A percentile compares a stretch with the other conserved stretches of the same genome.
Conservation (phyloP, 192 early-diverging fungal species). For the Coemansia umbellata region DNA sequence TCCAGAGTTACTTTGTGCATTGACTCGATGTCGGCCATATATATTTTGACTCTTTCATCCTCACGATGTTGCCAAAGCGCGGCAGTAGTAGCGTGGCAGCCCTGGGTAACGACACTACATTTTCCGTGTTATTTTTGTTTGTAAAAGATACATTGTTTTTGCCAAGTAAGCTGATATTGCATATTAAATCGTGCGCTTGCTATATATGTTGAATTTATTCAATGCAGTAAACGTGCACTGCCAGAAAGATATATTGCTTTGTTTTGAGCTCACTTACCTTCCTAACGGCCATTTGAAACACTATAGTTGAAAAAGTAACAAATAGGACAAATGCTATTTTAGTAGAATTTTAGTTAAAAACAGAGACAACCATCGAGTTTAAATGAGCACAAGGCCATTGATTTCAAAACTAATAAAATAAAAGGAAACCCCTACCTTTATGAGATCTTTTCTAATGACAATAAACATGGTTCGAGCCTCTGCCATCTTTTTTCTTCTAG, state of each 20-base stretch:
- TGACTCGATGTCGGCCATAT: conserved; percentile 55
- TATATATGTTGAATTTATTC: background rate
- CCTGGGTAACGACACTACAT: conserved; percentile 68
- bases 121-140: no score
- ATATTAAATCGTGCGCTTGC: no score
- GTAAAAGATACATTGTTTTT: no score
- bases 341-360: no score
- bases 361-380: no score
- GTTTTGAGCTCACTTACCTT: conserved; percentile 48
- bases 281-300: conserved; percentile 62
- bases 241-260: background rate
- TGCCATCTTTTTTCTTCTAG: conserved; percentile 21
- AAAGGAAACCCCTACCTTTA: conserved; percentile 56
- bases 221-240: background rate
- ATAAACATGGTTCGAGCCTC: conserved; percentile 76
- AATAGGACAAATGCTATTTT: no score
- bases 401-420: no score
- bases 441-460: conserved; percentile 73
- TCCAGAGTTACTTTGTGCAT: conserved; percentile 79
- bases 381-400: no score
- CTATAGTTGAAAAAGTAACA: conserved; percentile 20
- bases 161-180: no score
- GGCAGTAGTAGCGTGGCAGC: conserved; percentile 66
- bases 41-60: conserved; percentile 58
- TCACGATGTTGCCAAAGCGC: conserved; percentile 60